Conservation (phyloP, 2,329 filamentous ascomycete species). For the Colletotrichum noveboracense region DNA sequence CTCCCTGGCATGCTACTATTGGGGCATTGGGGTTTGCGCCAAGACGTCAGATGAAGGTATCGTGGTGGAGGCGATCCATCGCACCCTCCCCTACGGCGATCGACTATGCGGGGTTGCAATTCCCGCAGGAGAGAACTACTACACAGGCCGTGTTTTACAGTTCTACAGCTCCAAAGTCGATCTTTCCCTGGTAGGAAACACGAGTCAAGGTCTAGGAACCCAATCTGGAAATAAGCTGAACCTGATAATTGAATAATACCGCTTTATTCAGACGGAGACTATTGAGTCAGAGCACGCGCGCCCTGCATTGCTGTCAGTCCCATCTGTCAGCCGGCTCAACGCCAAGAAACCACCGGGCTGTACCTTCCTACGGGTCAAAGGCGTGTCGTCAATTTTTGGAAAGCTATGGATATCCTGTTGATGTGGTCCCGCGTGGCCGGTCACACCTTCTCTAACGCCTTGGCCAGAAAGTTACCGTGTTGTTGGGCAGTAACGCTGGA, state of each 20-base stretch:
- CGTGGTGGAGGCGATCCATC: not conserved
- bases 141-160: not conserved
- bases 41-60: not conserved
- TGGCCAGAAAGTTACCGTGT: not conserved
- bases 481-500: not conserved
- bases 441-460: not conserved
- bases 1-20: not conserved
- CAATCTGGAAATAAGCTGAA: not conserved
- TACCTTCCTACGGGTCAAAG: not conserved
- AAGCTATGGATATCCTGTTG: not conserved
- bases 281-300: not conserved
- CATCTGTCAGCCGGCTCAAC: not conserved
- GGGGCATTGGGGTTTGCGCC: not conserved
- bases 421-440: not conserved
- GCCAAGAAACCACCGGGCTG: not conserved
- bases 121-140: not conserved
- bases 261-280: not conserved
- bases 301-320: not conserved
- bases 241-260: not conserved
- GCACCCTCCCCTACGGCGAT: not conserved
- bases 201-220: not conserved
- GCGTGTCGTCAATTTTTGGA: not conserved
- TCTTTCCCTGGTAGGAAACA: not conserved
- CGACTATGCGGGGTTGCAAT: not conserved
- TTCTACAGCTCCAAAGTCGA: not conserved